phyloP scores from a whole-genome alignment of 176 grass and related monocot genomes.

The Oryza longistaminata region DNA sequence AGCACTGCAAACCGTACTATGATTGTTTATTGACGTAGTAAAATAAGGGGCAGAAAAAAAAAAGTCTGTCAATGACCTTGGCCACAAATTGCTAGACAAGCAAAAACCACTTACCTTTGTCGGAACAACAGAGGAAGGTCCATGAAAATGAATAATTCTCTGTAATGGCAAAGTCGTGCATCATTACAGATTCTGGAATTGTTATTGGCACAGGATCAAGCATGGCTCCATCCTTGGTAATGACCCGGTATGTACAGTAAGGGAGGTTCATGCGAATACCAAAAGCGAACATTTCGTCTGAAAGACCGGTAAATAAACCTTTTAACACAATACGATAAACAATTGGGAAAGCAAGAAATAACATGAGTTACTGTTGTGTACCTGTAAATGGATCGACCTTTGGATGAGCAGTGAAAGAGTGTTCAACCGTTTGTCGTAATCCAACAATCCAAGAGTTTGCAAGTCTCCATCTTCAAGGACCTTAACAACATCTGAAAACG shows the following conservation, averaged over 20 bases:
- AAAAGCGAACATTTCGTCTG: constrained; percentile 99
- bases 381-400: constrained; percentile 97
- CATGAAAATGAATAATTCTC: constrained; percentile 98
- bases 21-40: not conserved
- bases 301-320: constrained; percentile 33
- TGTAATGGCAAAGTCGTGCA: constrained; percentile 99
- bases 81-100: not conserved
- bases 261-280: constrained; percentile 91
- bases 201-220: constrained; percentile 98
- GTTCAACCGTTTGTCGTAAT: constrained; percentile 92
- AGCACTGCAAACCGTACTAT: not conserved
- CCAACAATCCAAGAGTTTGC: constrained; percentile 91
- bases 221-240: constrained; percentile 90
- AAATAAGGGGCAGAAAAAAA: not conserved
- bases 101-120: constrained; percentile 60
- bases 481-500: constrained; percentile 77
- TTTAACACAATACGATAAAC: not conserved
- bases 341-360: constrained; percentile 14
- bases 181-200: constrained; percentile 94
- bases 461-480: constrained; percentile 98
- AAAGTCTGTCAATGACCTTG: not conserved
- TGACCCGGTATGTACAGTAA: constrained; percentile 90
- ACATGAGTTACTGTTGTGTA: constrained; percentile 19
- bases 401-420: constrained; percentile 97
- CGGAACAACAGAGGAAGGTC: constrained; percentile 85